Evolutionary conservation across 495 filamentous ascomycete genomes (phyloP).

Genomic region (Annulohypoxylon moriforme): DNA sequence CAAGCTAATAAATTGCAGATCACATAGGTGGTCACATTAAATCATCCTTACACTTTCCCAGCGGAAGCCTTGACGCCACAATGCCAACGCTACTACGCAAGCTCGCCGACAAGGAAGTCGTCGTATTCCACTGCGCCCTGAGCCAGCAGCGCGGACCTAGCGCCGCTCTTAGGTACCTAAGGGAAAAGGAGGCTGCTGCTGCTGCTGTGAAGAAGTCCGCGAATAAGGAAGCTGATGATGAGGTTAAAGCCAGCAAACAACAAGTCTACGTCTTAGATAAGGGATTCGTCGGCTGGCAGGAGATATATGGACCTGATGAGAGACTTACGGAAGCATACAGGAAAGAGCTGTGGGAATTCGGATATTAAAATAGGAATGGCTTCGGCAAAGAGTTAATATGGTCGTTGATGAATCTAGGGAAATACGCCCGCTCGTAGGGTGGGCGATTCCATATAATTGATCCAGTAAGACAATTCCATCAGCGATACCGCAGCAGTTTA

Average conservation of each 20-base stretch:
- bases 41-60: slow-evolving; percentile 78
- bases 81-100: slow-evolving; percentile 84
- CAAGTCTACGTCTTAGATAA: slow-evolving; percentile 85
- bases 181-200: slow-evolving; percentile 64
- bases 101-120: slow-evolving; percentile 79
- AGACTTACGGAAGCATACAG: slow-evolving; percentile 85
- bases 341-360: slow-evolving; percentile 84
- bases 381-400: too few species aligned
- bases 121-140: slow-evolving; percentile 96
- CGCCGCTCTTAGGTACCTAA: slow-evolving; percentile 75
- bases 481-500: not conserved
- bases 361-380: slow-evolving; percentile 8
- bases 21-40: slow-evolving; percentile 94
- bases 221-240: slow-evolving; percentile 26
- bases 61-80: slow-evolving; percentile 73
- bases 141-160: slow-evolving; percentile 85
- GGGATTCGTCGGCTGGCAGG: slow-evolving; percentile 94
- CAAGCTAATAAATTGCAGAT: slow-evolving; percentile 63
- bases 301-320: slow-evolving; percentile 82
- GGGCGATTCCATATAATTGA: not conserved
- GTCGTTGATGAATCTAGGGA: too few species aligned
- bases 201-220: slow-evolving; percentile 14
- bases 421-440: not conserved
- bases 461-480: not conserved
- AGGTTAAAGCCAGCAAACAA: slow-evolving; percentile 45